phyloP scores from a whole-genome alignment of 805 yeast species.

The Brettanomyces custersianus region DNA sequence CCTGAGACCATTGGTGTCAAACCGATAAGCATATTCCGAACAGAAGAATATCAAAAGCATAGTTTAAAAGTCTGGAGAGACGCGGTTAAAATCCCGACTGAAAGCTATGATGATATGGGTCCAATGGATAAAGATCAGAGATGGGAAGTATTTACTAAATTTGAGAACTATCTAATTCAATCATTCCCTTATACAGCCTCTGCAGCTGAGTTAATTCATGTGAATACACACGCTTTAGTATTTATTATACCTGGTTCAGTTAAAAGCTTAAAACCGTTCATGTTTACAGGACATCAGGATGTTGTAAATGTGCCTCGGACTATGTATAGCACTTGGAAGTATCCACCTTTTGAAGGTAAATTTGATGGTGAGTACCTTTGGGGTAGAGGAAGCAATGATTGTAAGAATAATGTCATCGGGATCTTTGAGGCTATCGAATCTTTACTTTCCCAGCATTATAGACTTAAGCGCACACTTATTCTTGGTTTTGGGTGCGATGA shows the following conservation, averaged over 20 bases:
- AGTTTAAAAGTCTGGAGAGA: conserved; percentile 9
- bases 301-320: conserved; percentile 38
- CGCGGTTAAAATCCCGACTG: conserved; percentile 43
- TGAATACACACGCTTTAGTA: conserved; percentile 35
- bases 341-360: conserved; percentile 29
- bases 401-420: conserved; percentile 34
- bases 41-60: conserved; percentile 2
- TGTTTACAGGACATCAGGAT: conserved; percentile 42
- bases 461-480: conserved; percentile 54
- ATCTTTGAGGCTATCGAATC: conserved; percentile 55
- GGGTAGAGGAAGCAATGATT: conserved; percentile 32
- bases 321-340: conserved; percentile 30
- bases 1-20: too few species aligned
- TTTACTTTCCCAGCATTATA: conserved; percentile 40
- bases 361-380: conserved; percentile 28
- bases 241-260: conserved; percentile 35
- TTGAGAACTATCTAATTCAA: conserved; percentile 36
- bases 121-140: conserved; percentile 41
- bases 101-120: conserved; percentile 31
- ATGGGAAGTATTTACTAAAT: conserved; percentile 40
- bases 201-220: conserved; percentile 26
- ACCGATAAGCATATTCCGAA: neutral
- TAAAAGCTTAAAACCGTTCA: conserved; percentile 30
- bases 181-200: conserved; percentile 32
- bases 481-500: conserved; percentile 72